Evolutionary conservation across 2,329 filamentous ascomycete species (phyloP).

Genomic region (Trichoderma koningii): DNA sequence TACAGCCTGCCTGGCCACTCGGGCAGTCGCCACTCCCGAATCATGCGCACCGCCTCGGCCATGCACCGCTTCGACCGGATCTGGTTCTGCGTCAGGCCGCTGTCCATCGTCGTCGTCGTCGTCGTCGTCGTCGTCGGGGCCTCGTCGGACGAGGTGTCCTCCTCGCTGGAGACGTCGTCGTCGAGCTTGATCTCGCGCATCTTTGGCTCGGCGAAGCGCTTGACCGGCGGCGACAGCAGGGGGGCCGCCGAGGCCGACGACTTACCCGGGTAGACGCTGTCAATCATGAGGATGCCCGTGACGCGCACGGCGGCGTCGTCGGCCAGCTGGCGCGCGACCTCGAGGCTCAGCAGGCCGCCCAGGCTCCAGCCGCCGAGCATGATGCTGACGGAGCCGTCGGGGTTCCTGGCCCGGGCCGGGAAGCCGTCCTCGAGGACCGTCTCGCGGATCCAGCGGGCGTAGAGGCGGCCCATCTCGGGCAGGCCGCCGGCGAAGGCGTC

Average conservation of each 20-base stretch:
- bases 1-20: conserved; percentile 38
- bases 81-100: conserved; percentile 41
- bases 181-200: conserved; percentile 23
- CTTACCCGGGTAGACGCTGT: conserved; percentile 48
- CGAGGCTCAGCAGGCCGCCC: conserved; percentile 54
- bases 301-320: conserved; percentile 44
- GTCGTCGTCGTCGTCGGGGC: neutral
- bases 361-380: conserved; percentile 60
- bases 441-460: conserved; percentile 49
- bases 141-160: conserved; percentile 8
- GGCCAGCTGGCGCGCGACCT: conserved; percentile 50
- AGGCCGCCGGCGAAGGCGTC: conserved; percentile 54
- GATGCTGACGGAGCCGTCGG: conserved; percentile 42
- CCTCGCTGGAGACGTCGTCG: conserved; percentile 25
- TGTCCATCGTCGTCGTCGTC: conserved; percentile 26
- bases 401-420: conserved; percentile 33
- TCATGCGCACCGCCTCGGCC: conserved; percentile 45
- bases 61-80: conserved; percentile 45
- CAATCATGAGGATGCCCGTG: conserved; percentile 55
- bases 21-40: conserved; percentile 46
- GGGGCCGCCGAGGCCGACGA: conserved; percentile 6
- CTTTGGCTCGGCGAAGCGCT: neutral
- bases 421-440: conserved; percentile 39
- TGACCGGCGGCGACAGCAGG: neutral
- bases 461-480: conserved; percentile 56